phyloP scores from a whole-genome alignment of 164 flowering plant species.

The Sextonia rubra region DNA sequence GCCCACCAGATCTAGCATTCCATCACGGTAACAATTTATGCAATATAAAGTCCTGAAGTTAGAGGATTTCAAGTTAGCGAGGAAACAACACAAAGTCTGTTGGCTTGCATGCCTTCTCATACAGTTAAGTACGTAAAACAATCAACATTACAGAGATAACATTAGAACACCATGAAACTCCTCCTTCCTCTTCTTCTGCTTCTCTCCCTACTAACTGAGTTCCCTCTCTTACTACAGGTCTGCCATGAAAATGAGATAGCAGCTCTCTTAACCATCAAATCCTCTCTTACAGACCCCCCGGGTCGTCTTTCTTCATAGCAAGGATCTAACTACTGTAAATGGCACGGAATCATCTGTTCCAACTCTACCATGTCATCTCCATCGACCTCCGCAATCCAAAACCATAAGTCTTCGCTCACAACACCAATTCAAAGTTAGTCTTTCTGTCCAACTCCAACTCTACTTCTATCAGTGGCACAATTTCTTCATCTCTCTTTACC shows the following conservation, averaged over 20 bases:
- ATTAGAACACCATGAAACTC: slow-evolving; percentile 6
- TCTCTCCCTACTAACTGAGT: background rate
- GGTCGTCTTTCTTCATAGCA: slow-evolving; percentile 17
- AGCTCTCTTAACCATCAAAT: slow-evolving; percentile 17
- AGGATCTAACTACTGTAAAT: slow-evolving; percentile 17
- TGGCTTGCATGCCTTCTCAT: too few relatives aligned
- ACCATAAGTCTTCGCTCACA: background rate
- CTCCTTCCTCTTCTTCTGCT: background rate
- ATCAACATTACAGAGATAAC: too few relatives aligned
- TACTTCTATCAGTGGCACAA: slow-evolving; percentile 12
- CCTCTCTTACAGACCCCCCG: slow-evolving; percentile 12
- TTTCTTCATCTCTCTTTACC: slow-evolving; percentile 18
- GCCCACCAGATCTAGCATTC: too few relatives aligned
- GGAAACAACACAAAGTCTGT: too few relatives aligned
- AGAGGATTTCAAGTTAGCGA: too few relatives aligned
- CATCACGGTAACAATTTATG: too few relatives aligned
- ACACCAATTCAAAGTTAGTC: background rate
- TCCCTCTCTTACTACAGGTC: background rate
- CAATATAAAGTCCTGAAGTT: too few relatives aligned
- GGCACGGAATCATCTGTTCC: slow-evolving; percentile 20
- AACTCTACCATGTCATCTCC: slow-evolving; percentile 5
- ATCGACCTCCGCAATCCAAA: slow-evolving; percentile 14
- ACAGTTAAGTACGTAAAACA: too few relatives aligned
- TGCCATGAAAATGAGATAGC: slow-evolving; percentile 13
- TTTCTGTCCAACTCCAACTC: background rate